Conservation (phyloP, 2,329 filamentous ascomycete genomes). For the Monosporascus sp. region DNA sequence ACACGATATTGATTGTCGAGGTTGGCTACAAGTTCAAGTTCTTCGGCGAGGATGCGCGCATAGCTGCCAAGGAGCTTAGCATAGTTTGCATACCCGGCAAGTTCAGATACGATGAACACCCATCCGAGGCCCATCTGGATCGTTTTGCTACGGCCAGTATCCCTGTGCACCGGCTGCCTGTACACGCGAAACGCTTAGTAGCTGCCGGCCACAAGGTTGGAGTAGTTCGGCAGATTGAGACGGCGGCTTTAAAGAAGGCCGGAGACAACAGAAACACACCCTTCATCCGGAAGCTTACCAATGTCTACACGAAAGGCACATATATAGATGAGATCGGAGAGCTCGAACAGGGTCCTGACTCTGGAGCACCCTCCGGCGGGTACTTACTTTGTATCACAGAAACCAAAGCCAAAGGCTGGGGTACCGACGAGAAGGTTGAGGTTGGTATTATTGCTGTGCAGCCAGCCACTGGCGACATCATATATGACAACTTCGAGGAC, state of each 20-base stretch:
- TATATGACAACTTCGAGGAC: slow-evolving; percentile 94
- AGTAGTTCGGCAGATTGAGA: slow-evolving; percentile 90
- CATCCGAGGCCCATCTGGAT: slow-evolving; percentile 86
- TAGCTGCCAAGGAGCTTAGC: slow-evolving; percentile 81
- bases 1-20: slow-evolving; percentile 86
- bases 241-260: slow-evolving; percentile 88
- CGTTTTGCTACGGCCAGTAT: slow-evolving; percentile 95
- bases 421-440: slow-evolving; percentile 88
- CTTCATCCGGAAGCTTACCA: slow-evolving; percentile 88
- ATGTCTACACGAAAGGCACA: slow-evolving; percentile 95
- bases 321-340: slow-evolving; percentile 93
- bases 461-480: slow-evolving; percentile 89
- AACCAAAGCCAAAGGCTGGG: slow-evolving; percentile 67
- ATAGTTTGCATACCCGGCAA: slow-evolving; percentile 98
- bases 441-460: slow-evolving; percentile 92
- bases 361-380: slow-evolving; percentile 59
- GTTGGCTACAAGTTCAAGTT: slow-evolving; percentile 98
- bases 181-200: slow-evolving; percentile 90
- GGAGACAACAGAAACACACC: slow-evolving; percentile 92
- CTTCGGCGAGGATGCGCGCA: slow-evolving; percentile 89
- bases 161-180: slow-evolving; percentile 81
- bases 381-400: slow-evolving; percentile 93
- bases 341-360: slow-evolving; percentile 49
- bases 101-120: slow-evolving; percentile 87
- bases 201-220: slow-evolving; percentile 93